phyloP scores from a whole-genome alignment of 2,329 filamentous ascomycete genomes.

The Aureobasidium uvarum region DNA sequence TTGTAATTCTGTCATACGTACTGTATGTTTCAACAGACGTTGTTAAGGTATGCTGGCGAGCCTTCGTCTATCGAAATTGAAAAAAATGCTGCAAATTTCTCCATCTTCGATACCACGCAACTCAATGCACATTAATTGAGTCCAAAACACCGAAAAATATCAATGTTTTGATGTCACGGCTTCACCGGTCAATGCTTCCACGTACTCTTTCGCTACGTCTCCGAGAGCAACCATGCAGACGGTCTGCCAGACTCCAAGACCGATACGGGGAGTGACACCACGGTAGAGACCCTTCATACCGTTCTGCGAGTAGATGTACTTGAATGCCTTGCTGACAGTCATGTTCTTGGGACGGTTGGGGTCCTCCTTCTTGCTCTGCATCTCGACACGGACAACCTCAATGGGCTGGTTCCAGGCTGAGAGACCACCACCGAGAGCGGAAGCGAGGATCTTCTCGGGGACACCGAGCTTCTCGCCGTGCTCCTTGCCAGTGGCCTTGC shows the following conservation, averaged over 20 bases:
- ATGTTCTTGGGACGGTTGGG: conserved; percentile 99
- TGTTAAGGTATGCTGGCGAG: neutral
- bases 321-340: conserved; percentile 79
- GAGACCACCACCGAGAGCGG: conserved; percentile 84
- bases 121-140: neutral
- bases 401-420: conserved; percentile 99
- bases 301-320: conserved; percentile 88
- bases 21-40: conserved; percentile 9
- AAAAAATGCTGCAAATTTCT: neutral
- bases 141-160: neutral
- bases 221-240: conserved; percentile 99
- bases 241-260: conserved; percentile 97
- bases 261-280: conserved; percentile 89
- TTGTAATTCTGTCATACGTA: neutral
- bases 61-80: neutral
- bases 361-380: conserved; percentile 98
- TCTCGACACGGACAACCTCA: conserved; percentile 98
- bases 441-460: conserved; percentile 85
- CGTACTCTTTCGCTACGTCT: conserved; percentile 69
- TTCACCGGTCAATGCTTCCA: conserved; percentile 64
- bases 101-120: neutral
- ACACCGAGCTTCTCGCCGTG: conserved; percentile 73
- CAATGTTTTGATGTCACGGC: conserved; percentile 63
- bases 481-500: conserved; percentile 73
- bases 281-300: conserved; percentile 92